Percentiles rank a stretch among this genome's conserved stretches.
phyloP scores from a whole-genome alignment of 2,329 filamentous ascomycete species.

The Trichoderma hamatum region DNA sequence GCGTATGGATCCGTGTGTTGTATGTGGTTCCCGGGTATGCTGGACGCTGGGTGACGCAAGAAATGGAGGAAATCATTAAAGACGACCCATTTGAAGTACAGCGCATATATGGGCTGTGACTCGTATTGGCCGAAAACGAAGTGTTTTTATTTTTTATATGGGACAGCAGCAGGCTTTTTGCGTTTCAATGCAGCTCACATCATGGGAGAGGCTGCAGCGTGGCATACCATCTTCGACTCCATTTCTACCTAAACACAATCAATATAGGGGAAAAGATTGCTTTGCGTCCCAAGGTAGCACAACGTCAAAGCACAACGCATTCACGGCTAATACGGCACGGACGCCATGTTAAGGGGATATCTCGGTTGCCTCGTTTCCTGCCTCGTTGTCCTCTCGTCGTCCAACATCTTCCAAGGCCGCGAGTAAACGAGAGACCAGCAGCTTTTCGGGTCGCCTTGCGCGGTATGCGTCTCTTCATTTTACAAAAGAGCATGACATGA shows the following conservation, averaged over 20 bases:
- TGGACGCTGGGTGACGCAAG: neutral
- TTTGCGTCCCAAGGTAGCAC: neutral
- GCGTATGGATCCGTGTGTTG: conserved; percentile 2
- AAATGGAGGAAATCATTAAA: neutral
- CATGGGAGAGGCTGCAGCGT: neutral
- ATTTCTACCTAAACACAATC: no score
- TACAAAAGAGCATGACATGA: neutral
- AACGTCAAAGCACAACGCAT: neutral
- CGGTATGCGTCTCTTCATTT: neutral
- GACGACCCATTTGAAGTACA: neutral
- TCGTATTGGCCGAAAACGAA: no score
- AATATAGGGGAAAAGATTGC: neutral
- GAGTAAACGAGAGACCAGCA: neutral
- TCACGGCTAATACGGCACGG: conserved; percentile 17
- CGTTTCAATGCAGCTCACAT: conserved; percentile 2
- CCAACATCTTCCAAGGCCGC: neutral
- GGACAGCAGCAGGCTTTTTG: neutral
- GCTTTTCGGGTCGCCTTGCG: neutral
- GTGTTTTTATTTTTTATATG: neutral
- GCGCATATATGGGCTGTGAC: no score
- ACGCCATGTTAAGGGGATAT: neutral
- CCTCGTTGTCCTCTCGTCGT: neutral
- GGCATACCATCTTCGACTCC: no score
- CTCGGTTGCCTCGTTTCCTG: neutral
- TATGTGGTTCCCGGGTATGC: neutral